Percentiles rank a stretch among this genome's conserved stretches.
phyloP scores from a whole-genome alignment of 495 filamentous ascomycete species.

The Daldinia concentrica region DNA sequence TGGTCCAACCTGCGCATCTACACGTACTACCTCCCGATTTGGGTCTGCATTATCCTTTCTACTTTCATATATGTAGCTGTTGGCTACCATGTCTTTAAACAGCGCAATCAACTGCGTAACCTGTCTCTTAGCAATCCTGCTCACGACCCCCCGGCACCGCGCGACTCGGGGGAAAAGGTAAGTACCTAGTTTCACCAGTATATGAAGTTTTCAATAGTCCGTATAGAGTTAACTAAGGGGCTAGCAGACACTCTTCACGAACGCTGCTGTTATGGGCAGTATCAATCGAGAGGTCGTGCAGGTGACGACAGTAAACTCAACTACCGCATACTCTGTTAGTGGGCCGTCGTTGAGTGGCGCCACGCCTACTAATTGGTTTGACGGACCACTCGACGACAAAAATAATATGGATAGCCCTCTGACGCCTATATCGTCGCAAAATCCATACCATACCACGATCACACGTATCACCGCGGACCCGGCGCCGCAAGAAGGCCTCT shows the following conservation, averaged over 20 bases:
- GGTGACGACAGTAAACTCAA: conserved; percentile 46
- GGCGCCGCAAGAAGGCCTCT: conserved; percentile 26
- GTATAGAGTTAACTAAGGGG: not conserved
- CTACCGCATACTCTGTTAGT: conserved; percentile 27
- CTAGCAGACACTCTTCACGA: conserved; percentile 40
- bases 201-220: not conserved
- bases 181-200: not conserved
- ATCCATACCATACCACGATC: conserved; percentile 38
- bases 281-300: conserved; percentile 46
- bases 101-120: conserved; percentile 64
- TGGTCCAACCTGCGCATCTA: conserved; percentile 80
- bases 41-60: conserved; percentile 77
- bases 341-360: conserved; percentile 25
- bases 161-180: conserved; percentile 57
- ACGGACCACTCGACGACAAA: conserved; percentile 38
- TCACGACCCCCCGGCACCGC: conserved; percentile 24
- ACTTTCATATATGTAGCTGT: conserved; percentile 76
- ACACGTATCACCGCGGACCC: conserved; percentile 39
- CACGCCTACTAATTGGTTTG: conserved; percentile 41
- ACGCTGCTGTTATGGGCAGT: conserved; percentile 47
- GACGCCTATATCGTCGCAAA: conserved; percentile 10
- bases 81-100: conserved; percentile 72
- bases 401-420: conserved; percentile 24
- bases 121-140: conserved; percentile 53
- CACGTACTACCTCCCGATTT: conserved; percentile 84